Base-by-base conservation (phyloP, 352 stramenopile genomes). In the Phytophthora uliginosa region DNA sequence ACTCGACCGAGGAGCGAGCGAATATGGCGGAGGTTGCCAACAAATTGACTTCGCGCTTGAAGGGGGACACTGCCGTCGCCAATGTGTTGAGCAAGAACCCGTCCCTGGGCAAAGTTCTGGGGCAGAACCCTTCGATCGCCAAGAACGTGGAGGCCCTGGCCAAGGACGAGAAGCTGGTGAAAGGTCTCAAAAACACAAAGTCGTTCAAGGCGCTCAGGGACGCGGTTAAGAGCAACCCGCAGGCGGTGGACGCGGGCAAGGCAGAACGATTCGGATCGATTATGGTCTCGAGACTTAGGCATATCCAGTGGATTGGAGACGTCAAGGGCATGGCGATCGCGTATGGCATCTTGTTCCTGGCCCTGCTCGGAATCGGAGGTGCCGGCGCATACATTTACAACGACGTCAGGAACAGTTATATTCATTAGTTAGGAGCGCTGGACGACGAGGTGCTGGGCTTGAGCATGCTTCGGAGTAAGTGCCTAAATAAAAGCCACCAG, bases 371-470 rank as follows among this genome's bases (percentile, higher is more conserved):
- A 15, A 74, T 74, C 53, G 1, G 40, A 34, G 24, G 15, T 2
- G 28, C n/a, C 12, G 67, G 22, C 18, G 17, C 17, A 3, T 2
- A 31, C 0, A 74, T 74, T 6, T 60, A 24, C 33, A 50, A 22
- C n/a, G 59, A 70, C 24, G 33, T 58, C 38, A 28, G 47, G 33
- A 61, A 47, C 57, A 63, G 59, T 59, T 74, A 74, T 33, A 66
- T 74, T 40, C 67, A 61, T 22, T 66, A 65, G 34, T 17, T 59
- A 59, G 53, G 31, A 59, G n/a, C 24, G 24, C 50, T 22, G 15
- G 12, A 12, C 24, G 48, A 54, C 22, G 18, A 50, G 15, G 42
- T 50, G 42, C 42, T 50, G 42, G 13, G 1, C n/a, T 42, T 42
- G 9, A 42, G 42, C 42, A 50, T 9, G 42, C 18, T 24, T 24